Percentiles rank a stretch among this genome's conserved stretches.
Evolutionary conservation across 2,329 filamentous ascomycete genomes (phyloP).

Genomic region (Penicillium fuscoglaucum): DNA sequence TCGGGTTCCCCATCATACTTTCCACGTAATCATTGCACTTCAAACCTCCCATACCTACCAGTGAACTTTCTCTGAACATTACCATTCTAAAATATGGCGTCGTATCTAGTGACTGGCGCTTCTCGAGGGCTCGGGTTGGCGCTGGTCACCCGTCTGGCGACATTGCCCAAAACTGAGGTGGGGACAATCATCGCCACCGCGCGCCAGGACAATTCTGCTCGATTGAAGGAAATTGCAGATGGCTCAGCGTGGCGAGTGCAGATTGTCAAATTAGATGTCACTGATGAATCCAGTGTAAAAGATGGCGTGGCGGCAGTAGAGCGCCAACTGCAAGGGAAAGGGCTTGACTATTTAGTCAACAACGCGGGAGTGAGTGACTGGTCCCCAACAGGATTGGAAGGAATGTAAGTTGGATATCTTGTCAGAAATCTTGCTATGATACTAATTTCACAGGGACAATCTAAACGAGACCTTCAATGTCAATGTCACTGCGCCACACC

Average conservation of each 20-base stretch:
- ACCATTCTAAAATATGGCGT: slow-evolving; percentile 29
- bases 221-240: slow-evolving; percentile 38
- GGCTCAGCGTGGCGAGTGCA: slow-evolving; percentile 39
- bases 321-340: slow-evolving; percentile 36
- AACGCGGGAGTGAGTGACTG: slow-evolving; percentile 42
- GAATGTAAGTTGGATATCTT: slow-evolving; percentile 24
- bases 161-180: slow-evolving; percentile 37
- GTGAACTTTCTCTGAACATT: too few species aligned
- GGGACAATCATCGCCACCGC: slow-evolving; percentile 45
- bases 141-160: slow-evolving; percentile 32
- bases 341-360: slow-evolving; percentile 51
- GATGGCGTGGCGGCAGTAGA: slow-evolving; percentile 39
- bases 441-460: slow-evolving; percentile 31
- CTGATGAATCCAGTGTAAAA: slow-evolving; percentile 36
- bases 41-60: neutral
- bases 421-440: neutral
- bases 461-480: slow-evolving; percentile 42
- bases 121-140: slow-evolving; percentile 42
- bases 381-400: slow-evolving; percentile 16
- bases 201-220: slow-evolving; percentile 34
- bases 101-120: slow-evolving; percentile 41
- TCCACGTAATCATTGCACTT: neutral
- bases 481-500: slow-evolving; percentile 47
- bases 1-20: neutral
- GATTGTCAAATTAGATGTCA: slow-evolving; percentile 43